A percentile compares a stretch with the other conserved stretches of the same genome.
Conservation (phyloP, 106 monocot genomes). For the Phalaenopsis equestris region DNA sequence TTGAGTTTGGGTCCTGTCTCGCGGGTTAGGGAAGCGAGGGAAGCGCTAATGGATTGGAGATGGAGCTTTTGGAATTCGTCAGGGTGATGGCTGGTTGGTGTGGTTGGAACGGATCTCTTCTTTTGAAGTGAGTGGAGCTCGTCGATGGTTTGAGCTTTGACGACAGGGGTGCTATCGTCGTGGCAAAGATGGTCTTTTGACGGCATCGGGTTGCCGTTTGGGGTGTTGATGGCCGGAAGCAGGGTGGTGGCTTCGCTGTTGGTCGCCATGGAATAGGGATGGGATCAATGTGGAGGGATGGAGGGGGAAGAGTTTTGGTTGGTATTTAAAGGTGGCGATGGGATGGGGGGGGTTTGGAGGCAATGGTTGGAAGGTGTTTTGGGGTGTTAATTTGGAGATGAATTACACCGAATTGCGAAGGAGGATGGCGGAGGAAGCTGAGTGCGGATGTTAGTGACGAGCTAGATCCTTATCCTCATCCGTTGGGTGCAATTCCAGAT, state of each 20-base stretch:
- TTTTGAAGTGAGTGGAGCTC: constrained; percentile 97
- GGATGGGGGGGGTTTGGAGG: not conserved
- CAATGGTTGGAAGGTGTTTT: too few species aligned
- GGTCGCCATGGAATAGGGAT: not conserved
- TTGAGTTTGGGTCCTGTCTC: constrained; percentile 83
- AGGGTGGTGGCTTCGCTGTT: not conserved
- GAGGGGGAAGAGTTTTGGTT: not conserved
- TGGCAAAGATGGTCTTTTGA: constrained; percentile 67
- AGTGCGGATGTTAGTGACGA: not conserved
- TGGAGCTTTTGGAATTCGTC: constrained; percentile 83
- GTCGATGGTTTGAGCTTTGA: constrained; percentile 94
- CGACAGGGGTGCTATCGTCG: constrained; percentile 81
- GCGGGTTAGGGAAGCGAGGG: constrained; percentile 79
- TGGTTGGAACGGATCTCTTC: constrained; percentile 91
- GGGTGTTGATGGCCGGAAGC: not conserved
- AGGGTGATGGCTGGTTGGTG: constrained; percentile 54
- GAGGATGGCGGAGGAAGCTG: not conserved
- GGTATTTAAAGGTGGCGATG: not conserved
- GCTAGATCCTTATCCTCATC: constrained; percentile 2
- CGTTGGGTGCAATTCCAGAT: not conserved
- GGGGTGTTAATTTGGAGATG: not conserved
- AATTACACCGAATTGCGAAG: not conserved
- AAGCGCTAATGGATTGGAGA: constrained; percentile 99
- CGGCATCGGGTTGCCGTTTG: constrained; percentile 1
- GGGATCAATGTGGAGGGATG: not conserved